These are phyloP conservation scores for Spergularia azorica DNA, from an alignment of 179 eudicot genomes.

Conservation along the genomic window DNA sequence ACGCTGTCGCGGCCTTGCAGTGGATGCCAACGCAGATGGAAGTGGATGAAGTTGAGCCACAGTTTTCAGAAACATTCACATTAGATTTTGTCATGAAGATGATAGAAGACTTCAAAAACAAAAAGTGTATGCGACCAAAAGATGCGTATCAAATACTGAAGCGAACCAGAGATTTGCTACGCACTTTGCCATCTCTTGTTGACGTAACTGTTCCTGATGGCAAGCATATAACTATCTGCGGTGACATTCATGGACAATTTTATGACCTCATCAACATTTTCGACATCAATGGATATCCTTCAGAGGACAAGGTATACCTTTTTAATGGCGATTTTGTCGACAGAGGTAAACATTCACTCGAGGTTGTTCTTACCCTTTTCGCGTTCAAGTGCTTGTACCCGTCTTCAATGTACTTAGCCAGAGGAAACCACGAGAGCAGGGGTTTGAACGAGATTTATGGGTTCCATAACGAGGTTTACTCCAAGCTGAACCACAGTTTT, in stretches of 20 bases:
- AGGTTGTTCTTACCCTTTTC: not conserved
- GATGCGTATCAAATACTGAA: not conserved
- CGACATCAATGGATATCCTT: not conserved
- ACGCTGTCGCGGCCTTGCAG: too few relatives aligned
- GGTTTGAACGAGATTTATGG: not conserved
- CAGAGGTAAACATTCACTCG: not conserved
- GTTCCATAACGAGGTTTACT: not conserved
- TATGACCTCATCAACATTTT: not conserved
- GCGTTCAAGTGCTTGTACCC: conserved; percentile 9
- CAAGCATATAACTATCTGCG: not conserved
- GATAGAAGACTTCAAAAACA: not conserved
- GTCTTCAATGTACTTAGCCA: not conserved
- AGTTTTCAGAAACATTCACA: not conserved
- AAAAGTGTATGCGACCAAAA: not conserved
- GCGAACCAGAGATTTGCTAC: not conserved
- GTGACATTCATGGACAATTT: conserved; percentile 14
- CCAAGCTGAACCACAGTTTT: not conserved
- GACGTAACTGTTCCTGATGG: not conserved
- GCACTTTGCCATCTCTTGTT: not conserved
- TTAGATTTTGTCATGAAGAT: not conserved
- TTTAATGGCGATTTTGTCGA: conserved; percentile 15
- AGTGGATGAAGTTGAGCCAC: not conserved
- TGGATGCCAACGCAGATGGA: not conserved
- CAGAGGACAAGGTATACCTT: not conserved
- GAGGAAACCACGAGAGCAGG: conserved; percentile 5